These are phyloP conservation scores for Lithospermum erythrorhizon DNA, from an alignment of 257 asterid species.

Conservation along the genomic window DNA sequence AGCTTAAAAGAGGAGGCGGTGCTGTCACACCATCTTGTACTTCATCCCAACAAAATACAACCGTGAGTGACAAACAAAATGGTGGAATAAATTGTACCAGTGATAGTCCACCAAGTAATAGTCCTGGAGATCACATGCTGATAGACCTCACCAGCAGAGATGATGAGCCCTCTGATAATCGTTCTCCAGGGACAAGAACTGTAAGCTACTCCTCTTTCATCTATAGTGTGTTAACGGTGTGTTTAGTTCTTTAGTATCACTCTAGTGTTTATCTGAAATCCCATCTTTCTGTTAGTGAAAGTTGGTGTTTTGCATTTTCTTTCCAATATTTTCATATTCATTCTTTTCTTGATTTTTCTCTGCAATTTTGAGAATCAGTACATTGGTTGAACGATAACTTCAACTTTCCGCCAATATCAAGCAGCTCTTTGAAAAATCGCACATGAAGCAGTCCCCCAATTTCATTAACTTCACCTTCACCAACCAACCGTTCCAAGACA, in stretches of 20 bases:
- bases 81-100: conserved; percentile 13
- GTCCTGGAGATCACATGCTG: conserved; percentile 12
- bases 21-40: conserved; percentile 7
- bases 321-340: no score
- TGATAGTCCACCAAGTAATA: conserved; percentile 26
- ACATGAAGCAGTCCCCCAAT: no score
- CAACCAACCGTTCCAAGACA: no score
- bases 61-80: conserved; percentile 13
- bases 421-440: no score
- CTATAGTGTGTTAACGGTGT: no score
- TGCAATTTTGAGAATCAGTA: no score
- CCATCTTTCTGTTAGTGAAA: no score
- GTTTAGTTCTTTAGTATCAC: background rate
- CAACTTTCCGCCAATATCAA: no score
- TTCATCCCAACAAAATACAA: conserved; percentile 10
- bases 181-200: conserved; percentile 33
- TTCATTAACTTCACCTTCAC: no score
- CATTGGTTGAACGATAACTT: no score
- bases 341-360: no score
- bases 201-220: conserved; percentile 32
- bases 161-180: conserved; percentile 23
- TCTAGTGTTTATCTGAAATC: background rate
- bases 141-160: conserved; percentile 20
- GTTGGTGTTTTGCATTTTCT: background rate
- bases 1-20: conserved; percentile 23